Evolutionary conservation across 176 grass and related monocot genomes (phyloP).

Genomic region (Puya raimondii): DNA sequence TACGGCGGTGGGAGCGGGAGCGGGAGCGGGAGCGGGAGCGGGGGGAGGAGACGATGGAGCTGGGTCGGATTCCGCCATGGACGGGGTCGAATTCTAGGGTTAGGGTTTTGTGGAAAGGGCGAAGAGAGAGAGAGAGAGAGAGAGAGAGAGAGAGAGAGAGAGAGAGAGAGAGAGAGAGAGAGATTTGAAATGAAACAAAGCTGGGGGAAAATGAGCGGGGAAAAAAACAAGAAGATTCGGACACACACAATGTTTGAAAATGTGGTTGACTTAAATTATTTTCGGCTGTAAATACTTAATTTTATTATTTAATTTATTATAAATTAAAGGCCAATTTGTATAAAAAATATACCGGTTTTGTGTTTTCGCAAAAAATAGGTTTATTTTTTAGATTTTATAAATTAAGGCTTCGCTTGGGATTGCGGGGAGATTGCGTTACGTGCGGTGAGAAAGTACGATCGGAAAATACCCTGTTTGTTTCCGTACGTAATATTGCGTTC

Average conservation of each 20-base stretch:
- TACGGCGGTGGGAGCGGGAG: neutral
- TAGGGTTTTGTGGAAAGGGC: conserved; percentile 32
- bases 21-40: neutral
- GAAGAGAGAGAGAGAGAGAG: neutral
- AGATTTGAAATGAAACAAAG: conserved; percentile 20
- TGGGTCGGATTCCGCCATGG: conserved; percentile 55
- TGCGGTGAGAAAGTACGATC: too few species aligned
- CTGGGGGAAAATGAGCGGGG: conserved; percentile 16
- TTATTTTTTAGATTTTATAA: too few species aligned
- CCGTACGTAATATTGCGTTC: too few species aligned
- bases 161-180: neutral
- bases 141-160: conserved; percentile 1
- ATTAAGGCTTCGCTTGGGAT: too few species aligned
- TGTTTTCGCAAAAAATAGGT: too few species aligned
- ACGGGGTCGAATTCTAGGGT: conserved; percentile 9
- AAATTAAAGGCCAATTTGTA: too few species aligned
- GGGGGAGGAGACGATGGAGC: conserved; percentile 20
- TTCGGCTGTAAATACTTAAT: too few species aligned
- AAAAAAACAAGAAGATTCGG: neutral
- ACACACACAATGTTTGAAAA: neutral
- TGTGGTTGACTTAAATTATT: neutral
- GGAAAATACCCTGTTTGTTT: too few species aligned
- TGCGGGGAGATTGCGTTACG: too few species aligned
- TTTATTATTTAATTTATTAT: too few species aligned
- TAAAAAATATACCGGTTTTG: too few species aligned